Conservation (phyloP, 2,329 filamentous ascomycete genomes). For the Ceratocystis smalleyi region DNA sequence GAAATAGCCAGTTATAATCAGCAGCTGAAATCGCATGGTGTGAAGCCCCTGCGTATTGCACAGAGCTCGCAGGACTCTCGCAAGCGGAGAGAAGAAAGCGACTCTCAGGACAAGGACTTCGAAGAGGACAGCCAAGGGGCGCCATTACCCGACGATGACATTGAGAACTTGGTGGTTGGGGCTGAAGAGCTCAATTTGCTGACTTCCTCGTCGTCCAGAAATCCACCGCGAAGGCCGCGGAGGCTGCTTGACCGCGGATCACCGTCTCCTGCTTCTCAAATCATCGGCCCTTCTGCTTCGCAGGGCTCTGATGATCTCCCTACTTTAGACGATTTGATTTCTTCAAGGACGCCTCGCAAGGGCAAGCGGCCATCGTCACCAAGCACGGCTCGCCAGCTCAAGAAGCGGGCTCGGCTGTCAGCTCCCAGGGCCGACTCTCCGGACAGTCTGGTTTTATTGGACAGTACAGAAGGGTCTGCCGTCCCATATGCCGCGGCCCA, state of each 20-base stretch:
- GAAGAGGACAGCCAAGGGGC: slow-evolving; percentile 35
- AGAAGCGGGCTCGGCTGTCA: slow-evolving; percentile 9
- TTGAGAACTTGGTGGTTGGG: slow-evolving; percentile 19
- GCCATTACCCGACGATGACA: slow-evolving; percentile 24
- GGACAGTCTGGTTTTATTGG: slow-evolving; percentile 5
- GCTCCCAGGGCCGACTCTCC: background rate
- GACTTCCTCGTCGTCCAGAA: slow-evolving; percentile 9
- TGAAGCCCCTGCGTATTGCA: slow-evolving; percentile 35
- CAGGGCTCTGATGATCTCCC: slow-evolving; percentile 16
- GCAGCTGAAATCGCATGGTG: slow-evolving; percentile 37
- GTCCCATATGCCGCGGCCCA: background rate
- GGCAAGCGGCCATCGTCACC: slow-evolving; percentile 14
- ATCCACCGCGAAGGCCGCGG: background rate
- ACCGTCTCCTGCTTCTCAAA: background rate
- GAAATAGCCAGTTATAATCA: slow-evolving; percentile 41
- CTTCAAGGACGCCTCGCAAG: background rate
- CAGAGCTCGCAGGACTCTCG: slow-evolving; percentile 22
- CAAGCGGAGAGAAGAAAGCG: slow-evolving; percentile 25
- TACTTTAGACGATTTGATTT: slow-evolving; percentile 7
- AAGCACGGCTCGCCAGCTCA: background rate
- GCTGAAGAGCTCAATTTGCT: slow-evolving; percentile 14
- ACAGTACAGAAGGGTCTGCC: background rate
- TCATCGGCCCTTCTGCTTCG: background rate
- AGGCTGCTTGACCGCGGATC: background rate
- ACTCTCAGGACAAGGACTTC: slow-evolving; percentile 36